phyloP scores from a whole-genome alignment of 441 rosid genomes.

The Eutrema salsugineum region DNA sequence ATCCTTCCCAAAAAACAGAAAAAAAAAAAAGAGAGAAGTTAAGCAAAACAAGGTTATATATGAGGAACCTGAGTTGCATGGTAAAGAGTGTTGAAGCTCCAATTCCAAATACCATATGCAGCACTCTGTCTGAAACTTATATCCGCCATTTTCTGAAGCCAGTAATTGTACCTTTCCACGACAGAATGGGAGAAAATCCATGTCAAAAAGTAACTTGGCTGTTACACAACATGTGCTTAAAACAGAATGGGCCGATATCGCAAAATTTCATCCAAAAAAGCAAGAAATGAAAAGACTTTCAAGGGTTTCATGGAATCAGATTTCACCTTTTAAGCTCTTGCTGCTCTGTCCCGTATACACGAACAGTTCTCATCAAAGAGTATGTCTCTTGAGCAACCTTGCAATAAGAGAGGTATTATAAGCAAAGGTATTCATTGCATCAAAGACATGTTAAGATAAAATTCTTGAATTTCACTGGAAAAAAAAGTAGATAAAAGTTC shows the following conservation, averaged over 20 bases:
- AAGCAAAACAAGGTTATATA: constrained; percentile 10
- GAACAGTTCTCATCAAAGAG: constrained; percentile 95
- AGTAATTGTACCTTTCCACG: constrained; percentile 63
- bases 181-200: constrained; percentile 14
- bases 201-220: constrained; percentile 13
- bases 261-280: background rate
- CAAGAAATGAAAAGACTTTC: background rate
- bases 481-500: background rate
- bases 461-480: background rate
- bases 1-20: background rate
- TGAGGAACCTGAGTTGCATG: constrained; percentile 84
- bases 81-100: constrained; percentile 84
- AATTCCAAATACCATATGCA: constrained; percentile 94
- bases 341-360: constrained; percentile 91
- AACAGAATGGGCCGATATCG: background rate
- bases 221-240: constrained; percentile 11
- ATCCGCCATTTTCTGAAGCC: constrained; percentile 81
- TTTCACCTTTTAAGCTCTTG: constrained; percentile 67
- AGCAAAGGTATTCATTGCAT: background rate
- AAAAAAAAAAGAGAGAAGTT: background rate
- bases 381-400: constrained; percentile 98
- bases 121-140: constrained; percentile 93
- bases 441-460: constrained; percentile 8
- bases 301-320: background rate
- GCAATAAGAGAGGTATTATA: constrained; percentile 13